Base-by-base conservation (phyloP, 352 stramenopile genomes). In the Phytophthora parvispora region DNA sequence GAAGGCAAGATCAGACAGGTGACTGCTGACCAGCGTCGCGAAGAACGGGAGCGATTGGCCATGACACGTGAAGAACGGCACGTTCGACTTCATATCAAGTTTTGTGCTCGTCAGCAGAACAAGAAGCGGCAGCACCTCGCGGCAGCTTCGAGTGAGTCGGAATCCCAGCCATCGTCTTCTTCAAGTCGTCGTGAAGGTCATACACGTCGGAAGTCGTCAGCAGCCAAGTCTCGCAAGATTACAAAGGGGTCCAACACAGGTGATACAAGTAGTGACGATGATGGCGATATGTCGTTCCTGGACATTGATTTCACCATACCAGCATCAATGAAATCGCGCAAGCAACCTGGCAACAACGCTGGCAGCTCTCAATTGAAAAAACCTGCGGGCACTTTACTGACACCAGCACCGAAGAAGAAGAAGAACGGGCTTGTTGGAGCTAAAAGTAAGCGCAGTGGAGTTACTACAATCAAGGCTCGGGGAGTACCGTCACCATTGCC, bases 41-140 rank as follows among this genome's bases (percentile, higher is more conserved):
- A 94, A 71, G 80, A 91, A 40, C 71, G 71, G 12, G 89, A 96
- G 60, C 75, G 83, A 15, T 73, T 87, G 22, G 68, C 77, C 0
- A 93, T 96, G 87, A 66, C 74, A 49, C 79, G 85, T n/a, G 89
- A 95, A 63, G 89, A 96, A 67, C 64, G 87, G 18, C 79, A 90
- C 9, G 64, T 75, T 20, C 70, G 80, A 22, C 25, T 96, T 3
- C 60, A 84, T 13, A 48, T 75, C 18, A 93, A 94, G 61, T 65
- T 84, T 53, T 64, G 70, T 25, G 67, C 48, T 66, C 72, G 67
- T 7, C 72, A 79, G 25, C 38, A 42, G 9, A 49, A 6, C 29
- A 70, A 72, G 22, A 72, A 57, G 47, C 55, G 68, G 18, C 55
- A 60, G 15, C 64, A 72, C 29, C 61, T 74, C 20, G 24, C 60